Evolutionary conservation across 306 rosid species (phyloP), one percentile per base, ranked within the genome.

Genomic region (Elaeagnus macrophylla): DNA sequence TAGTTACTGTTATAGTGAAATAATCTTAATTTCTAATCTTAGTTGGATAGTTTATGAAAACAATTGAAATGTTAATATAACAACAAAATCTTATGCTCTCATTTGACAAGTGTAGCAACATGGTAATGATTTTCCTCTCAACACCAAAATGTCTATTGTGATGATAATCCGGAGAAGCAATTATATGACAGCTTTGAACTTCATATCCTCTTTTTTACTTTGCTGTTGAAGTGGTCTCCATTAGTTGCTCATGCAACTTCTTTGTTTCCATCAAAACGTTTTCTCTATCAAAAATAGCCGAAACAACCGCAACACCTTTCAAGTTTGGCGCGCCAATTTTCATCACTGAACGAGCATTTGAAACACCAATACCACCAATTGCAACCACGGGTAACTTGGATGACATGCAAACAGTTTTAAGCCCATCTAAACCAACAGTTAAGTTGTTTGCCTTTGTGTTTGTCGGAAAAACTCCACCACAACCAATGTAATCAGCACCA

Each of bases 331-430:
- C 67, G 1, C 81, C 81, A 37, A 81, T 66, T 63, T 66, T 83
- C 96, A 86, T 86, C 53, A 91, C 87, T 37, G 64, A 51, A 11
- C 57, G 61, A 5, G 79, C 89, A 73, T 91, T 91, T 56, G 89
- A 76, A 37, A 38, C 48, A 56, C 73, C 67, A 15, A 91, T 91
- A 42, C 96, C 95, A 14, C 97, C 97, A 39, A 91, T 91, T 12
- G 93, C 97, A 50, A 91, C 97, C 69, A 84, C 97, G 0, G 96
- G 97, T 56, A 91, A 64, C 59, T 82, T 87, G 42, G 96, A 84
- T 49, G 85, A 80, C 73, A 51, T 53, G 47, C 85, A 84, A 44
- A 87, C 82, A 40, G 69, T 67, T 67, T 37, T 76, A 69, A 87
- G 68, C 54, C 96, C 97, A 6, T 81, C 83, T 71, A 91, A 54